Conservation (phyloP, 345 rosid genomes). For the Laguncularia racemosa region DNA sequence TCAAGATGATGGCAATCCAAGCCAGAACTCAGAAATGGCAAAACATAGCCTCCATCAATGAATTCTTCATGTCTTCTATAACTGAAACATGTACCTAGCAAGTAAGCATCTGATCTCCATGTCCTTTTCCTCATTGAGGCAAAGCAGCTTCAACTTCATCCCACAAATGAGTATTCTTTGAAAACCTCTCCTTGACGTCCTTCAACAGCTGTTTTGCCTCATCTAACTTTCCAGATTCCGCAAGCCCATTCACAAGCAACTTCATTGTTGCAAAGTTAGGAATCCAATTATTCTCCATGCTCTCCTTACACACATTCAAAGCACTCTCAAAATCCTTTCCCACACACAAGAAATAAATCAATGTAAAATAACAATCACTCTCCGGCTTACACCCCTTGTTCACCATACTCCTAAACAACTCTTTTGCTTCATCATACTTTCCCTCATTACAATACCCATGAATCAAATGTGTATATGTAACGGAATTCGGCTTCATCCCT, state of each 20-base stretch:
- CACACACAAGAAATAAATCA: slow-evolving; percentile 51
- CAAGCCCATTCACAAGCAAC: slow-evolving; percentile 59
- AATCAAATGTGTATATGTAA: slow-evolving; percentile 46
- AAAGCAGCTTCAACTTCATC: slow-evolving; percentile 70
- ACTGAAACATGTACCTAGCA: background rate
- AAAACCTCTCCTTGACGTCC: slow-evolving; percentile 49
- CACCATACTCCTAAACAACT: slow-evolving; percentile 51
- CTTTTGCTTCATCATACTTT: slow-evolving; percentile 56
- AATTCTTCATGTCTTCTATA: too few relatives aligned
- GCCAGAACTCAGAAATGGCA: too few relatives aligned
- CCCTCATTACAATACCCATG: slow-evolving; percentile 67
- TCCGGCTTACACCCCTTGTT: slow-evolving; percentile 40
- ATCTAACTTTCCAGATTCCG: slow-evolving; percentile 32
- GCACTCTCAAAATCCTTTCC: slow-evolving; percentile 61
- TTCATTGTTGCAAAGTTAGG: slow-evolving; percentile 59
- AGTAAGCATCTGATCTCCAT: background rate
- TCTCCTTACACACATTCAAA: slow-evolving; percentile 41
- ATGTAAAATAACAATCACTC: slow-evolving; percentile 42
- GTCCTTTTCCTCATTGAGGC: slow-evolving; percentile 29
- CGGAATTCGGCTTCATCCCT: slow-evolving; percentile 42
- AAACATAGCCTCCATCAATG: too few relatives aligned
- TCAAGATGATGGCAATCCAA: too few relatives aligned
- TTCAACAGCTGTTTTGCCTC: slow-evolving; percentile 55
- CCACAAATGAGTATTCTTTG: slow-evolving; percentile 50
- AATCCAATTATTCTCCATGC: slow-evolving; percentile 66